A percentile compares a stretch with the other conserved stretches of the same genome.
These are phyloP conservation scores for Suillus luteus DNA, from an alignment of 768 basidiomycete species.

Conservation along the genomic window DNA sequence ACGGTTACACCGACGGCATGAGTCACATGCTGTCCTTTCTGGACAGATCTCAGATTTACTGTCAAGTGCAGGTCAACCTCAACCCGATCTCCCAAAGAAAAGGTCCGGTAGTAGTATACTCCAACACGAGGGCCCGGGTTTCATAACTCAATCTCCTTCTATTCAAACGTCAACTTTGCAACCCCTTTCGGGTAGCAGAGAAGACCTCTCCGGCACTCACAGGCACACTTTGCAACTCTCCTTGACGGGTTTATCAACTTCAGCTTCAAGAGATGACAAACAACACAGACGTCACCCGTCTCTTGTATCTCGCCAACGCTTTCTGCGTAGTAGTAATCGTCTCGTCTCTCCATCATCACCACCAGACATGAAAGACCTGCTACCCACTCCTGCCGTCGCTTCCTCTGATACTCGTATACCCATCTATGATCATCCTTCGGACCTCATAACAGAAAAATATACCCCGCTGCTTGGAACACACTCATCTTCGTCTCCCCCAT, in stretches of 20 bases:
- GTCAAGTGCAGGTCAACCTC: background rate
- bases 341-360: background rate
- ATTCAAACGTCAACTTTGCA: background rate
- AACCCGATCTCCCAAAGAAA: background rate
- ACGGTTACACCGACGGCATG: background rate
- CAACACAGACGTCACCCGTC: background rate
- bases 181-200: background rate
- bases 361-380: background rate
- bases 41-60: constrained; percentile 3
- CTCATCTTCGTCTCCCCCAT: background rate
- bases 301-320: background rate
- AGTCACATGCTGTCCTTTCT: background rate
- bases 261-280: background rate
- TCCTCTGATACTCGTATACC: constrained; percentile 17
- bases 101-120: too few species aligned
- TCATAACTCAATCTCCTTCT: background rate
- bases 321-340: background rate
- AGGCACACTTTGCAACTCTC: constrained; percentile 1
- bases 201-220: background rate
- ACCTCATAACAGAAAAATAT: background rate
- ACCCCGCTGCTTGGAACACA: background rate
- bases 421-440: background rate
- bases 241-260: background rate
- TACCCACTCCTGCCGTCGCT: constrained; percentile 7
- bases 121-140: background rate